phyloP scores from a whole-genome alignment of 2,329 filamentous ascomycete species.

The Exophiala lecanii-corni region DNA sequence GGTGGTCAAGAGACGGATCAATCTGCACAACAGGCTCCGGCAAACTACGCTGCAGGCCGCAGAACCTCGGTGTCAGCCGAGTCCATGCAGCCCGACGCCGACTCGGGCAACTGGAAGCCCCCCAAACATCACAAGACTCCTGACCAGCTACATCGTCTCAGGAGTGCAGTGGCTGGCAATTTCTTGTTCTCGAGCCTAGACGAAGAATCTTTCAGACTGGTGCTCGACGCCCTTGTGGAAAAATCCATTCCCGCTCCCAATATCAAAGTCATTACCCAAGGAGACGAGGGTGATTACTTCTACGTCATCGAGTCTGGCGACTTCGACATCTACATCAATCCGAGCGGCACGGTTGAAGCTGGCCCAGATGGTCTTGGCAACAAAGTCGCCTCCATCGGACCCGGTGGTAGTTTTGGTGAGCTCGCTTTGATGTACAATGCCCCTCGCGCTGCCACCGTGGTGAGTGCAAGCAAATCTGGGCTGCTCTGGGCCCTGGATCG shows the following conservation, averaged over 20 bases:
- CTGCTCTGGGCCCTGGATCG: conserved; percentile 93
- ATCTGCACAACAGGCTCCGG: conserved; percentile 54
- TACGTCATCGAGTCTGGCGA: conserved; percentile 89
- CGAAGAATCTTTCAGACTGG: conserved; percentile 82
- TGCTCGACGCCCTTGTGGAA: conserved; percentile 85
- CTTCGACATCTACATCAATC: conserved; percentile 89
- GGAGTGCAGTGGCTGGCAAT: conserved; percentile 77
- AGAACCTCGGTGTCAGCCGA: conserved; percentile 96
- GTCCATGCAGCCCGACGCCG: conserved; percentile 83
- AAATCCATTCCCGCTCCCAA: conserved; percentile 92
- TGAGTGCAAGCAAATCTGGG: conserved; percentile 71
- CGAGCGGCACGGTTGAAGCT: conserved; percentile 68
- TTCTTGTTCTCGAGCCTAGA: conserved; percentile 93
- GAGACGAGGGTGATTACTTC: conserved; percentile 94
- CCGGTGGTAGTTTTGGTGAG: conserved; percentile 93
- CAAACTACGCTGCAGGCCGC: conserved; percentile 79
- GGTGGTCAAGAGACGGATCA: conserved; percentile 47
- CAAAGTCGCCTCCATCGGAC: conserved; percentile 74
- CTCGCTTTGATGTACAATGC: conserved; percentile 98
- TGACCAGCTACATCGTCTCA: conserved; percentile 76
- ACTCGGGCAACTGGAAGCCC: conserved; percentile 84
- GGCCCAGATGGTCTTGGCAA: conserved; percentile 77
- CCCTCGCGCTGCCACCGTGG: conserved; percentile 87
- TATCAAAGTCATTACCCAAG: conserved; percentile 87
- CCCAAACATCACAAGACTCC: conserved; percentile 76